A percentile compares a stretch with the other conserved stretches of the same genome.
Conservation (phyloP, 2,329 filamentous ascomycete genomes). For the Penicillium hordei region DNA sequence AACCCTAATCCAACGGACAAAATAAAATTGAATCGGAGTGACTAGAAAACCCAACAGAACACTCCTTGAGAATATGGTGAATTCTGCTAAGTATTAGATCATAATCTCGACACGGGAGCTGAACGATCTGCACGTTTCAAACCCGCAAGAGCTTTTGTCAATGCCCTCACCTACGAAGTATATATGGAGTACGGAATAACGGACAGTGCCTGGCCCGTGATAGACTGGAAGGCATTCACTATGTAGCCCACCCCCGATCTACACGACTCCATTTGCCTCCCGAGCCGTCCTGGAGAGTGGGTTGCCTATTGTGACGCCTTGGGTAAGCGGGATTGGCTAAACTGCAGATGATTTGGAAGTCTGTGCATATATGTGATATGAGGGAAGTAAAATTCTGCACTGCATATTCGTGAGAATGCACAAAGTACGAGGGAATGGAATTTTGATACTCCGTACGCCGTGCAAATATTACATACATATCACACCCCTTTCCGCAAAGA, state of each 20-base stretch:
- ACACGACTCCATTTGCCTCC: slow-evolving; percentile 6
- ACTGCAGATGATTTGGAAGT: background rate
- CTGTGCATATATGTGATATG: background rate
- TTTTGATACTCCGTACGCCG: background rate
- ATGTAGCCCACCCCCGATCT: background rate
- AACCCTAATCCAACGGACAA: slow-evolving; percentile 3
- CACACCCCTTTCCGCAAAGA: background rate
- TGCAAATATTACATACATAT: background rate
- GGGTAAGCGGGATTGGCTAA: slow-evolving; percentile 16
- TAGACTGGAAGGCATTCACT: background rate
- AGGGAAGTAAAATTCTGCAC: background rate
- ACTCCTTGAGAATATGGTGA: background rate
- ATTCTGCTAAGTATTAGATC: background rate
- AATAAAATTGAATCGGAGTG: background rate
- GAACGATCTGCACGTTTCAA: slow-evolving; percentile 1
- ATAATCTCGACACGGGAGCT: background rate
- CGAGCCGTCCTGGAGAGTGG: slow-evolving; percentile 13
- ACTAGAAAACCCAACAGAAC: background rate
- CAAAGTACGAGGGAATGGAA: background rate
- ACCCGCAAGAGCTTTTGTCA: background rate
- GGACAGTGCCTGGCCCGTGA: background rate
- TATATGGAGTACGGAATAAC: background rate
- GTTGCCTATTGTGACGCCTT: background rate
- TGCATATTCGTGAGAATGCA: background rate
- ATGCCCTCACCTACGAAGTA: background rate